Base-by-base conservation (phyloP, 352 stramenopile genomes). In the Plasmopara halstedii region DNA sequence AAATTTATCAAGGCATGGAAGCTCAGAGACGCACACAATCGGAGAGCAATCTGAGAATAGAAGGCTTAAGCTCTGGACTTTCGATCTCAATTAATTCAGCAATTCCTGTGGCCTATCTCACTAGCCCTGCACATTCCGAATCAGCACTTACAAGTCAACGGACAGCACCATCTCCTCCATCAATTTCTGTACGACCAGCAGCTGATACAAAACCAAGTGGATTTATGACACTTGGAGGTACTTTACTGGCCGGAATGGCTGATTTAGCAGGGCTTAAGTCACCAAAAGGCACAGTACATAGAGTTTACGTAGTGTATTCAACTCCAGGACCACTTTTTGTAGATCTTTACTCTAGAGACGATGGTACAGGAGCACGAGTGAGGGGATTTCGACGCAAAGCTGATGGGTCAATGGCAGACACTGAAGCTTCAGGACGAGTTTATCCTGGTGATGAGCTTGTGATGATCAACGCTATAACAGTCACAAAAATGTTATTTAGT, bases 261-360 rank as follows among this genome's bases (percentile, higher is more conserved):
- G 58, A 62, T 10, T 67, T 68, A 23, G 43, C 53, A 15, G 50
- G 39, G n/a, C 47, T 58, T 2, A 63, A 62, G 6, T 60, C 58
- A 0, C 58, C 57, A 8, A 44, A 47, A 49, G 52, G 52, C 6
- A 36, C 43, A 1, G 14, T 52, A 27, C 51, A 60, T 25, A 56
- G 50, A 6, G 62, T 82, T 3, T 56, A 67, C 14, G 62, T 91
- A 20, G 46, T 76, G 18, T 89, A 89, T 46, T 33, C 46, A 7
- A 64, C 65, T 0, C 53, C 64, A 0, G 77, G 69, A 0, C 73
- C 80, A 4, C 44, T 91, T 18, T 86, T 70, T 41, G 62, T 91
- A 33, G 80, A 91, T 50, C 62, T 91, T 45, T 86, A 80, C 60
- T 91, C 80, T 3, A 65, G 75, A 32, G 56, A 70, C 0, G 71